phyloP scores from a whole-genome alignment of 2,329 filamentous ascomycete species.

The Penicillium olsonii region DNA sequence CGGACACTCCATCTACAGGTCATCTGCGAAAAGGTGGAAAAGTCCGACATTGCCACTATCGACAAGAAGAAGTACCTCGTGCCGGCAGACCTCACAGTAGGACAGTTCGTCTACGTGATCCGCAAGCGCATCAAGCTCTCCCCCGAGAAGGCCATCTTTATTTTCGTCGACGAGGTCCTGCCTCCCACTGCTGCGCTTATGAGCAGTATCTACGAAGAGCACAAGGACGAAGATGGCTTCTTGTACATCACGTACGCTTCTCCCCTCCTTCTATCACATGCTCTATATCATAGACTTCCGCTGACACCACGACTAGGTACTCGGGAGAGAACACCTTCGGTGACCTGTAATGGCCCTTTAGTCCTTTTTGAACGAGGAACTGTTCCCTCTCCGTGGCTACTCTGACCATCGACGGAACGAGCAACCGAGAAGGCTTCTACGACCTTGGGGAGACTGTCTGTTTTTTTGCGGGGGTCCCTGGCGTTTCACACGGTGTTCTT shows the following conservation, averaged over 20 bases:
- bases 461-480: slow-evolving; percentile 13
- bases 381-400: slow-evolving; percentile 8
- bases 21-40: slow-evolving; percentile 99
- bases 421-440: slow-evolving; percentile 9
- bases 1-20: slow-evolving; percentile 60
- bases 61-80: slow-evolving; percentile 99
- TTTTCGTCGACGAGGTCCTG: slow-evolving; percentile 98
- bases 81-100: slow-evolving; percentile 94
- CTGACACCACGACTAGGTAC: slow-evolving; percentile 59
- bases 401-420: slow-evolving; percentile 1
- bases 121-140: slow-evolving; percentile 99
- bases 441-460: slow-evolving; percentile 14
- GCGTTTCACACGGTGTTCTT: slow-evolving; percentile 26
- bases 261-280: not conserved
- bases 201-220: slow-evolving; percentile 99
- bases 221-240: slow-evolving; percentile 89
- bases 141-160: slow-evolving; percentile 99
- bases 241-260: slow-evolving; percentile 87
- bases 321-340: slow-evolving; percentile 99
- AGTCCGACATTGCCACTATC: slow-evolving; percentile 98
- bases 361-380: slow-evolving; percentile 12
- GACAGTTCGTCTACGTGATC: slow-evolving; percentile 99
- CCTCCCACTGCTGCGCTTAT: slow-evolving; percentile 96
- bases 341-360: slow-evolving; percentile 28
- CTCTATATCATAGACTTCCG: slow-evolving; percentile 5